phyloP scores from a whole-genome alignment of 2,329 filamentous ascomycete genomes.

The Aspergillus novofumigatus region DNA sequence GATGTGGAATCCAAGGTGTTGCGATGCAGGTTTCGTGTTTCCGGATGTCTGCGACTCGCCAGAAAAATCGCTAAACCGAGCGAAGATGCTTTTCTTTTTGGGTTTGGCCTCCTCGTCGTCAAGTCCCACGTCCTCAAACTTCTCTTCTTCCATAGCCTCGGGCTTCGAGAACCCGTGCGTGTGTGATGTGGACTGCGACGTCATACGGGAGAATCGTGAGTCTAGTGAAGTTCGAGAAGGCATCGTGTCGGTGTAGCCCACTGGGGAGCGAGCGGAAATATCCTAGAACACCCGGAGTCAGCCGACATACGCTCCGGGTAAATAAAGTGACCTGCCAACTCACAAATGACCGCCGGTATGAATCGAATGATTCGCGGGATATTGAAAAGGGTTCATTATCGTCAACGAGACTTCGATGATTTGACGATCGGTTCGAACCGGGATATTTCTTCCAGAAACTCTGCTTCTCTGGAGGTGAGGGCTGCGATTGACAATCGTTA shows the following conservation, averaged over 20 bases:
- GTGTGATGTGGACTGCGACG: slow-evolving; percentile 59
- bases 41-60: slow-evolving; percentile 31
- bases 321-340: slow-evolving; percentile 31
- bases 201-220: slow-evolving; percentile 61
- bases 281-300: slow-evolving; percentile 55
- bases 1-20: slow-evolving; percentile 60
- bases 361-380: slow-evolving; percentile 94
- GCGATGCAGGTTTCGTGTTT: slow-evolving; percentile 42
- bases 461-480: slow-evolving; percentile 84
- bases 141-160: slow-evolving; percentile 67
- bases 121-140: slow-evolving; percentile 86
- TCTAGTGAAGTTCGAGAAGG: slow-evolving; percentile 76
- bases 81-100: slow-evolving; percentile 74
- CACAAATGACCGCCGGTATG: slow-evolving; percentile 93
- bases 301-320: not conserved
- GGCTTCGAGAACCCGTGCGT: slow-evolving; percentile 57
- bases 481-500: slow-evolving; percentile 45
- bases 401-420: slow-evolving; percentile 62
- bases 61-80: slow-evolving; percentile 66
- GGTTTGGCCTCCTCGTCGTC: slow-evolving; percentile 64
- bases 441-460: slow-evolving; percentile 65
- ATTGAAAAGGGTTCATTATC: slow-evolving; percentile 94
- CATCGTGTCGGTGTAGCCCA: slow-evolving; percentile 56
- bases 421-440: slow-evolving; percentile 48
- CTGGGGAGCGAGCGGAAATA: slow-evolving; percentile 80